Base-by-base conservation (phyloP, 306 rosid species). In the Prinsepia uniflora region DNA sequence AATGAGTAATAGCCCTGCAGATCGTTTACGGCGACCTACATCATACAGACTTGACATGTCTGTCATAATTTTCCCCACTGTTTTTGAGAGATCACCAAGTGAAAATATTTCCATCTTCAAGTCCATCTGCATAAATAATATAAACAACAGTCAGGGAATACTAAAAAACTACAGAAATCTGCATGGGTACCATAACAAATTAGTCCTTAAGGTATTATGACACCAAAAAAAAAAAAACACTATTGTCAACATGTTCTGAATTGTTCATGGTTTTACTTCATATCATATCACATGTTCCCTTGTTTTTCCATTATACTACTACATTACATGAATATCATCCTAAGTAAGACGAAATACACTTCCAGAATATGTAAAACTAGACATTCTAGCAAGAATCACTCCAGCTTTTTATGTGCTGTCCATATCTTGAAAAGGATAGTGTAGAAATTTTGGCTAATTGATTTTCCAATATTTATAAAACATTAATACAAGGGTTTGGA, bases 31-130 rank as follows among this genome's bases (percentile, higher is more conserved):
- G 44, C 97, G 92, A 61, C 98, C 98, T 30, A 90, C 96, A 44
- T 93, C 98, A 78, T 93, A 93, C 62, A 90, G 92, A 79, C 97
- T 93, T 55, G 97, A 93, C 98, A 93, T 90, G 84, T 86, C 94
- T 10, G 92, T 90, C 89, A 90, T 54, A 76, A 90, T 61, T 81
- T 88, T 90, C 55, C 98, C 97, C 66, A 93, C 86, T 46, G 80
- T 78, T 88, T 87, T 93, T 73, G 98, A 87, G 65, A 86, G 79
- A 85, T 90, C 98, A 55, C 97, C 98, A 57, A 93, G 84, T 72
- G 98, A 92, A 84, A 88, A 92, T 72, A 92, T 88, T 80, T 92
- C 98, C 91, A 88, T 69, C 81, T 90, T 92, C 90, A 92, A 82
- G 90, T 92, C 98, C 98, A 92, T 88, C 98, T 92, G 76, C 80